A percentile compares a stretch with the other conserved stretches of the same genome.
Evolutionary conservation across 2,329 filamentous ascomycete genomes (phyloP).

Genomic region (Elsinoe perseae): DNA sequence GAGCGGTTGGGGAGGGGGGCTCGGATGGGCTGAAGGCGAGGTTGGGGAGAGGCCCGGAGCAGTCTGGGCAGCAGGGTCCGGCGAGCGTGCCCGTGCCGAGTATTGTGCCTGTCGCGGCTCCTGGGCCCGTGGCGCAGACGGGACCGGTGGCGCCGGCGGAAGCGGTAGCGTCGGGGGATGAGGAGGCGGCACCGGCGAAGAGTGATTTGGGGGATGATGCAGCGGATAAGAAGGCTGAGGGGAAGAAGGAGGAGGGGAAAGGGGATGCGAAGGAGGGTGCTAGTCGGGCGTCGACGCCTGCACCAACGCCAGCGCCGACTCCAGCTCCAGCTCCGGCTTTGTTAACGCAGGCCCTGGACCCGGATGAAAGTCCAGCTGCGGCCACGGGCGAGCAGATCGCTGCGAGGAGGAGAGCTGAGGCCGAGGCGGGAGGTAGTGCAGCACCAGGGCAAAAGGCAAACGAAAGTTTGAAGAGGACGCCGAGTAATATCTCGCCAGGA

Average conservation of each 20-base stretch:
- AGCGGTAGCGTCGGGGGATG: background rate
- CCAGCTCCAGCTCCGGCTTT: background rate
- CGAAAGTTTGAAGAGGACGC: conserved; percentile 12
- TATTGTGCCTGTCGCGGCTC: background rate
- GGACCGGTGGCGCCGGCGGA: background rate
- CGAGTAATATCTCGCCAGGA: background rate
- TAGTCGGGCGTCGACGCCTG: background rate
- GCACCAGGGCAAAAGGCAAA: conserved; percentile 9
- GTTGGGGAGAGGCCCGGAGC: background rate
- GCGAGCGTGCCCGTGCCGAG: background rate
- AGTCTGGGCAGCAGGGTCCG: background rate
- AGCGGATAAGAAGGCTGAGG: background rate
- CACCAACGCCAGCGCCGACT: background rate
- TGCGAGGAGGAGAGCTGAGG: background rate
- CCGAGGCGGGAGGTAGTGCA: background rate
- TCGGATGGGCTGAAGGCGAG: conserved; percentile 23
- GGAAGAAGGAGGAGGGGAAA: background rate
- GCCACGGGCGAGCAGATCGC: conserved; percentile 7
- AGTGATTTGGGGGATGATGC: background rate
- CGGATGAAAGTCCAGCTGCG: conserved; percentile 13
- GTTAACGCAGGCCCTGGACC: conserved; percentile 3
- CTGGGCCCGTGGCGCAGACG: background rate
- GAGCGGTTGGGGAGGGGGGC: conserved; percentile 22
- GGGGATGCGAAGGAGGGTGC: background rate
- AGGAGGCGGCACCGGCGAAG: background rate